Conservation (phyloP, 805 yeast species). For the Candida sakaeoensis region DNA sequence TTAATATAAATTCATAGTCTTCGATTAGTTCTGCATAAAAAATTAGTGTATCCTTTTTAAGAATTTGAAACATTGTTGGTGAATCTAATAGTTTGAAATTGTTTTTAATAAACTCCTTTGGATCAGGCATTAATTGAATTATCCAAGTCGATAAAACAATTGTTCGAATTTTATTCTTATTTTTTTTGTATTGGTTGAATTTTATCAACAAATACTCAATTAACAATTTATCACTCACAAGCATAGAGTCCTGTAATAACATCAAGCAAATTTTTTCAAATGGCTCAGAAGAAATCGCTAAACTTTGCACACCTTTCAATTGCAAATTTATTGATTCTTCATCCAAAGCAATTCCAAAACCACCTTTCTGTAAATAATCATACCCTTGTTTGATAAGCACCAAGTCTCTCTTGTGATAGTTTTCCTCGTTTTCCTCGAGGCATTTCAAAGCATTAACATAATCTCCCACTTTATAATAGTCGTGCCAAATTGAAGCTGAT, state of each 20-base stretch:
- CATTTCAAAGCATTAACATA: slow-evolving; percentile 63
- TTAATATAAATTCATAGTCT: slow-evolving; percentile 67
- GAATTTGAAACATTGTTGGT: slow-evolving; percentile 66
- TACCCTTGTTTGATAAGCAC: slow-evolving; percentile 38
- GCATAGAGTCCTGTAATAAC: slow-evolving; percentile 22
- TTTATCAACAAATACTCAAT: slow-evolving; percentile 33
- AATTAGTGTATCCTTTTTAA: slow-evolving; percentile 64
- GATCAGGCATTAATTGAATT: slow-evolving; percentile 43
- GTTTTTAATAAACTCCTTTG: slow-evolving; percentile 42
- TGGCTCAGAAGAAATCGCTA: slow-evolving; percentile 62
- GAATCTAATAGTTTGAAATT: slow-evolving; percentile 54
- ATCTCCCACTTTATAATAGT: slow-evolving; percentile 35
- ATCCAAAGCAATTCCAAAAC: slow-evolving; percentile 23
- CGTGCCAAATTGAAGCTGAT: slow-evolving; percentile 68
- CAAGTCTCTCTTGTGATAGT: slow-evolving; percentile 23
- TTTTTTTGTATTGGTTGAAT: slow-evolving; percentile 22
- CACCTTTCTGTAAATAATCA: slow-evolving; percentile 29
- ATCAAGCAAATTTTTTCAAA: slow-evolving; percentile 66
- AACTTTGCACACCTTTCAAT: slow-evolving; percentile 40
- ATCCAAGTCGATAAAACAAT: slow-evolving; percentile 63
- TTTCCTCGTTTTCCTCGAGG: slow-evolving; percentile 15
- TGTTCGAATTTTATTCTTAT: slow-evolving; percentile 29
- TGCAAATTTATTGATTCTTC: slow-evolving; percentile 19
- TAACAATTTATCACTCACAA: slow-evolving; percentile 23
- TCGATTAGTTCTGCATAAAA: slow-evolving; percentile 62